phyloP scores from a whole-genome alignment of 2,329 filamentous ascomycete genomes.

The Aspergillus nomiae region DNA sequence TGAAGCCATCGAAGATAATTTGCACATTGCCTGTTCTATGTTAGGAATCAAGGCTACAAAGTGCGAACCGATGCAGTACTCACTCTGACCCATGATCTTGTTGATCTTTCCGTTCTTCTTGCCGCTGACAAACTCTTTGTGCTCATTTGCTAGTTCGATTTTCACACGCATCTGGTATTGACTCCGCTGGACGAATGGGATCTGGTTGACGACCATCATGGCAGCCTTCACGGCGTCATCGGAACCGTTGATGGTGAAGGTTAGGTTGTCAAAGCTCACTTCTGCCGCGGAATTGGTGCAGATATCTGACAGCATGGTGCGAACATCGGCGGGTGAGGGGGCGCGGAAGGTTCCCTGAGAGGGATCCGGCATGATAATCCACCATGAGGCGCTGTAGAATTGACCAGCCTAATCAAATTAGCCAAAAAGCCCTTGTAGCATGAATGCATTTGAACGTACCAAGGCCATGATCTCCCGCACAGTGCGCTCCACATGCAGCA shows the following conservation, averaged over 20 bases:
- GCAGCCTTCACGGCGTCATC: constrained; percentile 95
- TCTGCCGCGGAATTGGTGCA: constrained; percentile 96
- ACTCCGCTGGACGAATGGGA: constrained; percentile 82
- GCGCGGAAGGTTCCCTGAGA: constrained; percentile 60
- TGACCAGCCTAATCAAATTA: constrained; percentile 70
- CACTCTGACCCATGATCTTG: constrained; percentile 99
- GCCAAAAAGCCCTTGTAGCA: not conserved
- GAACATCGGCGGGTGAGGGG: constrained; percentile 69
- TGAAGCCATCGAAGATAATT: constrained; percentile 98
- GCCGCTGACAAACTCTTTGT: constrained; percentile 98
- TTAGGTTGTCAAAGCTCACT: constrained; percentile 89
- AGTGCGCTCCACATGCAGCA: constrained; percentile 90
- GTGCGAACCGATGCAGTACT: constrained; percentile 24
- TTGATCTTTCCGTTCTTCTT: constrained; percentile 99
- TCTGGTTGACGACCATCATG: constrained; percentile 89
- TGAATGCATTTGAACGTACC: constrained; percentile 54
- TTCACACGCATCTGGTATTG: constrained; percentile 96
- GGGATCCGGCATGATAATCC: constrained; percentile 77
- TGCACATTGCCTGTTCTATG: constrained; percentile 74
- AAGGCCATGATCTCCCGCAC: constrained; percentile 94
- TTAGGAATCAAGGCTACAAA: not conserved
- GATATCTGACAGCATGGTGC: constrained; percentile 91
- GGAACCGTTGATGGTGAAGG: constrained; percentile 91
- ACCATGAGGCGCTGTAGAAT: constrained; percentile 97
- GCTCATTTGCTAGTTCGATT: constrained; percentile 97